These are phyloP conservation scores for Sphagnum contortum DNA, from an alignment of 225 moss, liverwort and hornwort genomes.

Conservation along the genomic window DNA sequence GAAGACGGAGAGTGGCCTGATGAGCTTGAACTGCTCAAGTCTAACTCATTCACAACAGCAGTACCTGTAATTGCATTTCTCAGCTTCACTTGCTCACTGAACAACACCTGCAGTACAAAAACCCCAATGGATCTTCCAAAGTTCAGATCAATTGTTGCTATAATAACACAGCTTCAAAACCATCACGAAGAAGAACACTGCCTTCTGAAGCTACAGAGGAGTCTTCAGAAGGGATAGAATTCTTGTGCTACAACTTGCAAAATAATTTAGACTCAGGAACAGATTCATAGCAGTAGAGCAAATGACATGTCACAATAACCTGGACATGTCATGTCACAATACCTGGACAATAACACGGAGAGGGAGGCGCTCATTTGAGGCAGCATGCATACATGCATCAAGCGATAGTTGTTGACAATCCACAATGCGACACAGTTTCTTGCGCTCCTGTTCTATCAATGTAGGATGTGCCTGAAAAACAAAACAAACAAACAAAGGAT, in stretches of 20 bases:
- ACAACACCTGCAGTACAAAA: conserved; percentile 22
- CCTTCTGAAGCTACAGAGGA: neutral
- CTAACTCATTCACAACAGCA: conserved; percentile 34
- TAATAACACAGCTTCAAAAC: neutral
- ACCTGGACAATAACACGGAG: conserved; percentile 77
- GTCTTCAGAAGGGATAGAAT: neutral
- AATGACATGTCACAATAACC: too few species aligned
- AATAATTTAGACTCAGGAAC: neutral
- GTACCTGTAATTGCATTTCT: conserved; percentile 36
- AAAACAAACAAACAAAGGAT: neutral
- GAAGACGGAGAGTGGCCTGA: conserved; percentile 25
- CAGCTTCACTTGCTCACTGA: conserved; percentile 40
- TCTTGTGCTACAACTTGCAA: neutral
- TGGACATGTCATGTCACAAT: neutral
- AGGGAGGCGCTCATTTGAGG: conserved; percentile 87
- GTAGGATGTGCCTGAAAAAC: conserved; percentile 53
- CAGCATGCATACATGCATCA: conserved; percentile 91
- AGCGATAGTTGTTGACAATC: conserved; percentile 78
- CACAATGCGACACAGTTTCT: conserved; percentile 77
- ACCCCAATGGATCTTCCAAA: neutral
- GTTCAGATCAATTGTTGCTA: neutral
- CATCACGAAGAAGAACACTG: neutral
- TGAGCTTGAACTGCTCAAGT: conserved; percentile 15
- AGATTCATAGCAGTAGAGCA: too few species aligned
- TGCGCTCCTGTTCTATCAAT: conserved; percentile 63